A percentile compares a stretch with the other conserved stretches of the same genome.
Evolutionary conservation across 202 grass and related monocot genomes (phyloP).

Genomic region (Saccharum hybrid): DNA sequence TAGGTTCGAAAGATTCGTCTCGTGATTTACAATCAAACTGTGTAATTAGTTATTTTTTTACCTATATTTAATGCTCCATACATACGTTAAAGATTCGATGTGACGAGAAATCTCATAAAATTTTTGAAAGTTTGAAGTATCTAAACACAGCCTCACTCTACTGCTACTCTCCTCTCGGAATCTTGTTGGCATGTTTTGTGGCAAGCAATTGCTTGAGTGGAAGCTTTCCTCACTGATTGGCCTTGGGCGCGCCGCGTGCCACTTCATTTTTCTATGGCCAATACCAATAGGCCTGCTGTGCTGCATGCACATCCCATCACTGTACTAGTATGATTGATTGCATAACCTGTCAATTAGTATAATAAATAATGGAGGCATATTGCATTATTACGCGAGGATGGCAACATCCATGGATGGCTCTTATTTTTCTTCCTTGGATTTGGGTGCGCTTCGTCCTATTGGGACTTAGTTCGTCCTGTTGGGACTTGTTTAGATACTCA

Average conservation of each 20-base stretch:
- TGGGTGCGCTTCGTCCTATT: not conserved
- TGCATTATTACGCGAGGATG: conserved; percentile 3
- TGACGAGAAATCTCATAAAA: no score
- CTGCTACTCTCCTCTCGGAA: no score
- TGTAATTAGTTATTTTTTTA: no score
- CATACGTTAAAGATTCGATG: no score
- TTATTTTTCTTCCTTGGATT: not conserved
- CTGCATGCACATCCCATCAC: not conserved
- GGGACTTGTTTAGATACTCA: no score
- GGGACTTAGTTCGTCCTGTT: no score
- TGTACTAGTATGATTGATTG: not conserved
- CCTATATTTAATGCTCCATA: no score
- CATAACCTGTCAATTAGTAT: not conserved
- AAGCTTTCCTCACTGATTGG: conserved; percentile 58
- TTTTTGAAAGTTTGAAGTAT: no score
- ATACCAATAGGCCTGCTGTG: not conserved
- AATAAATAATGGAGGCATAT: not conserved
- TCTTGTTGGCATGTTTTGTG: not conserved
- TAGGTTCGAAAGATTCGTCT: no score
- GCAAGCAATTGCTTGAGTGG: conserved; percentile 57
- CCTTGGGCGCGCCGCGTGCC: not conserved
- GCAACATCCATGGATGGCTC: not conserved
- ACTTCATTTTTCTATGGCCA: conserved; percentile 7
- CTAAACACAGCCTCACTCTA: no score
- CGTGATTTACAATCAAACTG: no score